These are phyloP conservation scores for Dipodascus geniculatus DNA, from an alignment of 805 yeast genomes.

Conservation along the genomic window DNA sequence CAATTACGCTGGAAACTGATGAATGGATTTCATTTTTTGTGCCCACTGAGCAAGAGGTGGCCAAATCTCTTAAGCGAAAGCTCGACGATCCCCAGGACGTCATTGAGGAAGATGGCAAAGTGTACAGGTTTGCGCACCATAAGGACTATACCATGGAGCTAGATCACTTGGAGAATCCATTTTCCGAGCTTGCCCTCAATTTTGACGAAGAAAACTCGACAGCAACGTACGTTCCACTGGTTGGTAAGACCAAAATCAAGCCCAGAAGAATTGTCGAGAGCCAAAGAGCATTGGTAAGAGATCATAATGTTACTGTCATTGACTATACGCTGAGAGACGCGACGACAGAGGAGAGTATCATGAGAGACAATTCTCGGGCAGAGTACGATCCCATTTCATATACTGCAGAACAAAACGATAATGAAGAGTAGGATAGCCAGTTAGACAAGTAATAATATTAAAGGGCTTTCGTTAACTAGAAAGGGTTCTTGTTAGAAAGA, in stretches of 20 bases:
- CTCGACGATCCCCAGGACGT: slow-evolving; percentile 35
- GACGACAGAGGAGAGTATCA: slow-evolving; percentile 52
- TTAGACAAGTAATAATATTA: background rate
- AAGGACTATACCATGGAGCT: slow-evolving; percentile 73
- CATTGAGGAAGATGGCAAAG: slow-evolving; percentile 37
- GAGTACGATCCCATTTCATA: slow-evolving; percentile 71
- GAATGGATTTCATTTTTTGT: slow-evolving; percentile 70
- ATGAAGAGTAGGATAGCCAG: background rate
- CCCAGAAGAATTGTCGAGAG: slow-evolving; percentile 65
- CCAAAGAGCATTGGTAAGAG: slow-evolving; percentile 38
- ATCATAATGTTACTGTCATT: slow-evolving; percentile 48
- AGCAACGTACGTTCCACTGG: slow-evolving; percentile 68
- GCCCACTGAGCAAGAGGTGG: slow-evolving; percentile 33
- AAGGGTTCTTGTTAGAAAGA: too few species aligned
- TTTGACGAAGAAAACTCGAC: slow-evolving; percentile 40
- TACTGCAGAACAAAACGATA: slow-evolving; percentile 46
- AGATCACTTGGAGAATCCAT: slow-evolving; percentile 32
- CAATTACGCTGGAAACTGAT: slow-evolving; percentile 54
- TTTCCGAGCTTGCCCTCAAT: slow-evolving; percentile 59
- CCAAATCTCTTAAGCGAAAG: slow-evolving; percentile 29
- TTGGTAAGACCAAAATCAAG: slow-evolving; percentile 69
- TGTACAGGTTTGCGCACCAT: slow-evolving; percentile 47
- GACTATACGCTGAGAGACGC: slow-evolving; percentile 60
- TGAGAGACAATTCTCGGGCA: slow-evolving; percentile 57
- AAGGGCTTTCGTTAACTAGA: too few species aligned